A percentile compares a stretch with the other conserved stretches of the same genome.
Conservation (phyloP, 768 basidiomycete species). For the Tylopilus rubrobrunneus region DNA sequence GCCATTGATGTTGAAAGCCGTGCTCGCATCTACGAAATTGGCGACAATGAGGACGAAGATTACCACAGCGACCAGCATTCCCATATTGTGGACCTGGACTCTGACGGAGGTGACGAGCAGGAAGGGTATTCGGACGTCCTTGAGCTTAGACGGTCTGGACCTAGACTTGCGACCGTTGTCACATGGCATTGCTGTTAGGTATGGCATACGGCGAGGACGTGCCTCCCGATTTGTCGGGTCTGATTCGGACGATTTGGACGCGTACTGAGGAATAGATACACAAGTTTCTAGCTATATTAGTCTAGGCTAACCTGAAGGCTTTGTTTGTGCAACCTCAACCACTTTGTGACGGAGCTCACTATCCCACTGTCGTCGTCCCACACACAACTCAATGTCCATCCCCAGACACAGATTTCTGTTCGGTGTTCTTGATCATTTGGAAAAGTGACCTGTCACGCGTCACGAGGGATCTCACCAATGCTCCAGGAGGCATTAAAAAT, state of each 20-base stretch:
- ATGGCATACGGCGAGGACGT: not conserved
- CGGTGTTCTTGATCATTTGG: constrained; percentile 97
- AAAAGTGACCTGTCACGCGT: constrained; percentile 77
- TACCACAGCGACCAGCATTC: not conserved
- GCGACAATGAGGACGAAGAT: constrained; percentile 12
- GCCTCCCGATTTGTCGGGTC: constrained; percentile 14
- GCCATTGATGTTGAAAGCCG: not conserved
- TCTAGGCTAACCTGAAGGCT: too few relatives aligned
- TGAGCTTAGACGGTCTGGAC: not conserved
- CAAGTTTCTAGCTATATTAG: too few relatives aligned
- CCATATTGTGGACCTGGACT: not conserved
- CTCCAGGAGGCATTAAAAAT: constrained; percentile 99
- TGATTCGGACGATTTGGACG: constrained; percentile 17
- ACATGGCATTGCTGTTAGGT: not conserved
- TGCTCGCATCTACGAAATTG: constrained; percentile 26
- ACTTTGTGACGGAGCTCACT: too few relatives aligned
- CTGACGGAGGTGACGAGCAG: constrained; percentile 12
- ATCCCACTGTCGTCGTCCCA: too few relatives aligned
- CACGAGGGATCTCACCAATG: constrained; percentile 63
- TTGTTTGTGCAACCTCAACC: too few relatives aligned
- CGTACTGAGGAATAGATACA: not conserved
- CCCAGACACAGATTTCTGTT: constrained; percentile 46
- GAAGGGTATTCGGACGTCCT: not conserved
- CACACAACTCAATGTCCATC: too few relatives aligned
- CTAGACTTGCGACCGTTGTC: not conserved